phyloP scores from a whole-genome alignment of 2,329 filamentous ascomycete genomes.

The Pseudogymnoascus sp. region DNA sequence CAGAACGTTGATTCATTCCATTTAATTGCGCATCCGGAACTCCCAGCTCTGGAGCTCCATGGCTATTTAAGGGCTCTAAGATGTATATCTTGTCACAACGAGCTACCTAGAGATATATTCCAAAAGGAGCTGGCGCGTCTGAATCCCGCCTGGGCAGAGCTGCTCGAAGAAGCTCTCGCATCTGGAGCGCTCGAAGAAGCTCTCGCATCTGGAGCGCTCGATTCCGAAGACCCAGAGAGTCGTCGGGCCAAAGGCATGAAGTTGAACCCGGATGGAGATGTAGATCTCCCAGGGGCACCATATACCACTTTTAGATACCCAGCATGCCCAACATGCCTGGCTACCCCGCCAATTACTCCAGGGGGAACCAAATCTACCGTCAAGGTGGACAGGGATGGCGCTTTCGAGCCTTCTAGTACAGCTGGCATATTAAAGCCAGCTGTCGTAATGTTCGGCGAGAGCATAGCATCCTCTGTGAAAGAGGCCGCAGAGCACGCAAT shows the following conservation, averaged over 20 bases:
- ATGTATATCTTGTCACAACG: constrained; percentile 69
- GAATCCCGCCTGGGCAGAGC: constrained; percentile 79
- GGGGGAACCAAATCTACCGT: constrained; percentile 52
- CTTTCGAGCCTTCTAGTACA: constrained; percentile 57
- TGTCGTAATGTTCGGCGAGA: constrained; percentile 95
- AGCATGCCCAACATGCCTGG: constrained; percentile 72
- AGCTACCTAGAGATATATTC: constrained; percentile 64
- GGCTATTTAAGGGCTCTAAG: constrained; percentile 77
- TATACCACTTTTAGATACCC: constrained; percentile 91
- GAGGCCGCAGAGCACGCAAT: constrained; percentile 69
- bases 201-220: constrained; percentile 64
- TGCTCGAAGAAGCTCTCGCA: constrained; percentile 63
- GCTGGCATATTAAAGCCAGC: constrained; percentile 85
- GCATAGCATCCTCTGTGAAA: constrained; percentile 63
- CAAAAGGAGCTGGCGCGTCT: constrained; percentile 67
- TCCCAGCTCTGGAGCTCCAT: constrained; percentile 78
- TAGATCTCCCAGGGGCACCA: constrained; percentile 77
- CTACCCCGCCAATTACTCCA: constrained; percentile 46
- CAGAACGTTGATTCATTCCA: constrained; percentile 99
- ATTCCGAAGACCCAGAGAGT: constrained; percentile 67
- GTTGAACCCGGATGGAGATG: constrained; percentile 89
- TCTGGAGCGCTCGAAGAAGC: constrained; percentile 69
- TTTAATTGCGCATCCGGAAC: constrained; percentile 60
- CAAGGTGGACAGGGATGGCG: constrained; percentile 69
- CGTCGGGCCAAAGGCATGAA: constrained; percentile 61